These are phyloP conservation scores for Sclerotinia trifoliorum DNA, from an alignment of 2,329 filamentous ascomycete species.

Conservation along the genomic window DNA sequence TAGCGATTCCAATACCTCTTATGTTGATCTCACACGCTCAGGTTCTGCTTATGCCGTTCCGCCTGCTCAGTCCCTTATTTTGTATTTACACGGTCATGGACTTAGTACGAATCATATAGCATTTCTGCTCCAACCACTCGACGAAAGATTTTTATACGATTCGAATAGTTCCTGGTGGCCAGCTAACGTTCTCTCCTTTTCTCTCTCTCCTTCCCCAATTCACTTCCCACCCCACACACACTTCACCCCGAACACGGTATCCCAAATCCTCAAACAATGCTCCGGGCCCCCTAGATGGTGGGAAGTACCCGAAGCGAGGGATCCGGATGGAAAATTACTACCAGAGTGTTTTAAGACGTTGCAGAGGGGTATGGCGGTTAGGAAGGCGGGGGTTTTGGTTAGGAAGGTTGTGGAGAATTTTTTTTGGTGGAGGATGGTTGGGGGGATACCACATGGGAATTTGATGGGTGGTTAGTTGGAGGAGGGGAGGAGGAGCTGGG, in stretches of 20 bases:
- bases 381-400: not conserved
- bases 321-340: not conserved
- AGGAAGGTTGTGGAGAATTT: conserved; percentile 18
- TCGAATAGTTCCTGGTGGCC: conserved; percentile 1
- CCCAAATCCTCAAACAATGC: conserved; percentile 72
- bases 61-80: not conserved
- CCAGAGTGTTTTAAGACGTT: not conserved
- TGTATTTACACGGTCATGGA: not conserved
- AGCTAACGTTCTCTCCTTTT: not conserved
- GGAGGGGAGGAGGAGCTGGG: not conserved
- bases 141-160: conserved; percentile 10
- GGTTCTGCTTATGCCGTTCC: not conserved
- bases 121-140: not conserved
- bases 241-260: conserved; percentile 70
- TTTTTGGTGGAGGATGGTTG: conserved; percentile 9
- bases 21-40: not conserved
- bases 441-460: not conserved
- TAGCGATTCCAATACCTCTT: conserved; percentile 5
- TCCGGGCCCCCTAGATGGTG: not conserved
- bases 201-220: conserved; percentile 15
- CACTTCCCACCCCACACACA: conserved; percentile 56
- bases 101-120: not conserved
- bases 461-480: not conserved
- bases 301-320: not conserved
- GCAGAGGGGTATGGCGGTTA: not conserved